A percentile compares a stretch with the other conserved stretches of the same genome.
Conservation (phyloP, 768 basidiomycete species). For the Mycena maculata region DNA sequence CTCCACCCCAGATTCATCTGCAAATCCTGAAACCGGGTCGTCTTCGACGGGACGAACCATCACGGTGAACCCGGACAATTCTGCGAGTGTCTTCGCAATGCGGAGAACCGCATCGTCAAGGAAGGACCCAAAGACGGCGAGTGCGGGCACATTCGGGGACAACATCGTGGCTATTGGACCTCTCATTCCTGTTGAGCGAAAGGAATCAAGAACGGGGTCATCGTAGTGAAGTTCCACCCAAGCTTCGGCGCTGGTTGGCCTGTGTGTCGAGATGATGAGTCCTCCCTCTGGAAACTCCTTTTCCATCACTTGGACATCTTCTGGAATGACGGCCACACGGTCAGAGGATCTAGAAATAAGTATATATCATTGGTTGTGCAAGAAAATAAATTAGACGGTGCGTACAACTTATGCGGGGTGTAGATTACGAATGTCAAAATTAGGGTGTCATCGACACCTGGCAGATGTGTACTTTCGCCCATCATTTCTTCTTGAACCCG, state of each 20-base stretch:
- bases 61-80: slow-evolving; percentile 2
- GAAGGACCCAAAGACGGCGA: slow-evolving; percentile 15
- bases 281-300: slow-evolving; percentile 3
- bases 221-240: slow-evolving; percentile 20
- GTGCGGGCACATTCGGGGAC: slow-evolving; percentile 3
- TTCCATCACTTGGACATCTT: not conserved
- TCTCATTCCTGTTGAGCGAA: not conserved
- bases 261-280: not conserved
- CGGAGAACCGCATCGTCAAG: not conserved
- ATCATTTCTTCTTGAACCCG: not conserved
- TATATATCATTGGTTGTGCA: not conserved
- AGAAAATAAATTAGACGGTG: not conserved
- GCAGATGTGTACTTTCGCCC: not conserved
- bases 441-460: not conserved
- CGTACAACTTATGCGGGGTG: slow-evolving; percentile 2
- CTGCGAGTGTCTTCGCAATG: not conserved
- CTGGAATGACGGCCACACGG: not conserved
- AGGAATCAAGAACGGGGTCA: not conserved
- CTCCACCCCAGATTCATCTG: not conserved
- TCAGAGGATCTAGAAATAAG: not conserved
- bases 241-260: not conserved
- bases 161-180: slow-evolving; percentile 16
- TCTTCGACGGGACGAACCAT: slow-evolving; percentile 6
- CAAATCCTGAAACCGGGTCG: not conserved
- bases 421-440: slow-evolving; percentile 12